Percentiles rank a stretch among this genome's conserved stretches.
These are phyloP conservation scores for Clonostachys sp. DNA, from an alignment of 2,329 filamentous ascomycete species.

Conservation along the genomic window DNA sequence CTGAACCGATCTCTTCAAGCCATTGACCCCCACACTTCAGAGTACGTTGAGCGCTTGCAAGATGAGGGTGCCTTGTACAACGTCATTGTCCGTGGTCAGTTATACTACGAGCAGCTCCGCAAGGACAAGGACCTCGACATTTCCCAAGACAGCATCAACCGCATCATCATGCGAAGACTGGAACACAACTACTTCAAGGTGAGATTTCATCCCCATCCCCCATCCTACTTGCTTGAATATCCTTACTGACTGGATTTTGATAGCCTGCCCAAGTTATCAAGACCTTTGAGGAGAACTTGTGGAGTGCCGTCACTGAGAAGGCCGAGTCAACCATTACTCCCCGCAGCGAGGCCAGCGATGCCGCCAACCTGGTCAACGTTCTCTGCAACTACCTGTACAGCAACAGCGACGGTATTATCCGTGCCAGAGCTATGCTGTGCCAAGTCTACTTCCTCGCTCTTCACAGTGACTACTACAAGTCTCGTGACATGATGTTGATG, in stretches of 20 bases:
- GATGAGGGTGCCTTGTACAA: constrained; percentile 91
- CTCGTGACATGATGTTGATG: constrained; percentile 99
- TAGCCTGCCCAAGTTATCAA: constrained; percentile 85
- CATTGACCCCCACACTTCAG: constrained; percentile 96
- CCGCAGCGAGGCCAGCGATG: constrained; percentile 62
- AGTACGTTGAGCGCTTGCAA: constrained; percentile 92
- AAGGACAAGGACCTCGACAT: constrained; percentile 67
- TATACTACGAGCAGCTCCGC: constrained; percentile 82
- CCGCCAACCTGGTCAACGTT: constrained; percentile 71
- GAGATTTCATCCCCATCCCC: constrained; percentile 11
- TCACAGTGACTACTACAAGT: constrained; percentile 96
- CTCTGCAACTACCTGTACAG: constrained; percentile 94
- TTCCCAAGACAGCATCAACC: constrained; percentile 84
- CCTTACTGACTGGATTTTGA: constrained; percentile 4
- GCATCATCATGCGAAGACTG: constrained; percentile 86
- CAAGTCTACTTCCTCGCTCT: constrained; percentile 98
- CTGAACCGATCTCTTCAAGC: constrained; percentile 94
- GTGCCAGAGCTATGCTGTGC: constrained; percentile 94
- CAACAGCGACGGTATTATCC: constrained; percentile 92
- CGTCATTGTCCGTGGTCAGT: constrained; percentile 79
- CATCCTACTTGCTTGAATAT: background rate
- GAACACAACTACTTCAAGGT: constrained; percentile 99
- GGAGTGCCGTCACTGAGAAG: constrained; percentile 69
- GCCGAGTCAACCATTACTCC: constrained; percentile 80
- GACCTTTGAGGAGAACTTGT: constrained; percentile 91